Conservation (phyloP, 2,329 filamentous ascomycete genomes). For the Calonectria hawksworthii region DNA sequence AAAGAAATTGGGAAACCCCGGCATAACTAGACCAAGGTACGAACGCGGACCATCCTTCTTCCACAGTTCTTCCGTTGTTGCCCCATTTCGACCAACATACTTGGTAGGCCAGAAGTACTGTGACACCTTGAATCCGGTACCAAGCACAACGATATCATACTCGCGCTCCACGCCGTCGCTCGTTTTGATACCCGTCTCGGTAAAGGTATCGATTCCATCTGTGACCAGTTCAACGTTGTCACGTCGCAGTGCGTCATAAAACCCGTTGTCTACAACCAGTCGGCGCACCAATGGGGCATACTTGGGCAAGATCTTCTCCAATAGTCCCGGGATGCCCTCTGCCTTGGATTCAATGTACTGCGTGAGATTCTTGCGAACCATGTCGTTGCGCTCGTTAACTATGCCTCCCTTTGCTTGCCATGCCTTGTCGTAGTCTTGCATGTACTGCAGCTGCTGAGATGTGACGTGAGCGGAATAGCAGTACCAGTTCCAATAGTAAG, state of each 20-base stretch:
- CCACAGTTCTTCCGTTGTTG: constrained; percentile 17
- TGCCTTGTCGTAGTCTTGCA: constrained; percentile 10
- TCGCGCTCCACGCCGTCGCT: not conserved
- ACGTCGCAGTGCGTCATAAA: constrained; percentile 18
- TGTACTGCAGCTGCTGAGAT: constrained; percentile 20
- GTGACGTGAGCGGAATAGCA: constrained; percentile 25
- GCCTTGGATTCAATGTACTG: constrained; percentile 21
- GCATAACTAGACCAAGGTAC: constrained; percentile 15
- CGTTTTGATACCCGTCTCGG: constrained; percentile 12
- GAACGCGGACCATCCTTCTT: constrained; percentile 21
- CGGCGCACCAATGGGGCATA: constrained; percentile 20
- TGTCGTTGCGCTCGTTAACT: constrained; percentile 24
- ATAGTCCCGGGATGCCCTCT: constrained; percentile 11
- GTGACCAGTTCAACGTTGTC: constrained; percentile 16
- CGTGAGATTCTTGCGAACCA: constrained; percentile 10
- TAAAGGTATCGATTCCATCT: constrained; percentile 15
- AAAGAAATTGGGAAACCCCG: constrained; percentile 23
- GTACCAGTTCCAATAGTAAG: constrained; percentile 30
- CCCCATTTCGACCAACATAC: constrained; percentile 19
- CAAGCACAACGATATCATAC: constrained; percentile 9
- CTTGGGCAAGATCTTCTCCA: constrained; percentile 20
- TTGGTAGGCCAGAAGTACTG: constrained; percentile 24
- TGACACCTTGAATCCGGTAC: constrained; percentile 26
- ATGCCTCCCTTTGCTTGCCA: constrained; percentile 25
- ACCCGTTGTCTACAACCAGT: constrained; percentile 25